Percentiles rank a stretch among this genome's conserved stretches.
Evolutionary conservation across 345 rosid species (phyloP).

Genomic region (Viola odorata): DNA sequence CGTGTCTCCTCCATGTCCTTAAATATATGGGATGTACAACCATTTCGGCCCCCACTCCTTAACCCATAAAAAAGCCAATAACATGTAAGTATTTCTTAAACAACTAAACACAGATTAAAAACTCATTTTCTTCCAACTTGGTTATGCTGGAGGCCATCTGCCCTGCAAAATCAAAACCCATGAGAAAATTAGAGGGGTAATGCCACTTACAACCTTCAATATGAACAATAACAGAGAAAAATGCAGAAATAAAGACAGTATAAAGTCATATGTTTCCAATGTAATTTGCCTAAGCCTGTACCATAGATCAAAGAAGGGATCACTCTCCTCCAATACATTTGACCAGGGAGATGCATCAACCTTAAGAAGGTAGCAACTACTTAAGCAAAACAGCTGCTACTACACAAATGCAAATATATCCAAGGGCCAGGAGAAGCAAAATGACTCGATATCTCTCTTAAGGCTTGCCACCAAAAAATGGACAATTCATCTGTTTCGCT

Average conservation of each 20-base stretch:
- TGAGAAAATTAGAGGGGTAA: neutral
- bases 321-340: neutral
- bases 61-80: slow-evolving; percentile 45
- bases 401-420: too few species aligned
- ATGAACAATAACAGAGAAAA: neutral
- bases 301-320: neutral
- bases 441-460: too few species aligned
- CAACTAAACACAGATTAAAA: slow-evolving; percentile 27
- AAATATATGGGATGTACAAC: slow-evolving; percentile 45
- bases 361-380: neutral
- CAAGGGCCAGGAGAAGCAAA: too few species aligned
- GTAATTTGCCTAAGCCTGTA: neutral
- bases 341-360: neutral
- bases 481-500: too few species aligned
- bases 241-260: neutral
- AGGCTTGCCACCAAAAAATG: too few species aligned
- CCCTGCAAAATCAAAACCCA: slow-evolving; percentile 30
- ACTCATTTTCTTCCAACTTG: slow-evolving; percentile 24
- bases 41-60: slow-evolving; percentile 54
- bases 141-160: slow-evolving; percentile 50
- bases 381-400: too few species aligned
- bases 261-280: neutral
- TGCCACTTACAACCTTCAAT: neutral
- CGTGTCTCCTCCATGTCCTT: slow-evolving; percentile 73
- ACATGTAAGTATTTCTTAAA: slow-evolving; percentile 25